Evolutionary conservation across 495 filamentous ascomycete species (phyloP), one percentile per base, ranked within the genome.

Genomic region (Trichoderma virens): DNA sequence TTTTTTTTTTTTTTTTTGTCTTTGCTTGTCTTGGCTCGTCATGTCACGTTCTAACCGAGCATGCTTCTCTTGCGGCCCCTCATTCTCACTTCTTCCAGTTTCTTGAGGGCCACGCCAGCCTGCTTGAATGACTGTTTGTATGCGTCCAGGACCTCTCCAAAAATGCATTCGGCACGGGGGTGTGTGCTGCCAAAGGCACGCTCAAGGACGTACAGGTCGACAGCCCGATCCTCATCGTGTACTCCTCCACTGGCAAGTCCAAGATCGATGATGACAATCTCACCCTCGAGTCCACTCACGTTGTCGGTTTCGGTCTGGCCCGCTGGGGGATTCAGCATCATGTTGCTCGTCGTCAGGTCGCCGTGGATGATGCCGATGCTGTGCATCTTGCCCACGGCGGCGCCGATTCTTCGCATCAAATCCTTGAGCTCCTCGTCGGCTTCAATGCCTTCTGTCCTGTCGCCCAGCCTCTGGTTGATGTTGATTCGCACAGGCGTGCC

Each of bases 31-130:
- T 45, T 23, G 16, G n/a, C 43, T 5, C 43, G 16, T 23, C 43
- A 8, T 47, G n/a, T 56, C 51, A 14, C 51, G 6, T 56, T 47
- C 25, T 56, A 95, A 61, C 94, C 94, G 68, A 98, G 67, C 94
- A 99, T 98, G 71, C 91, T 98, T 76, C 88, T 88, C 85, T 99
- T 99, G 72, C 94, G 81, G n/a, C 94, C 95, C 71, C 94, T 84
- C 88, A 96, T 85, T 76, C 94, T 85, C 60, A 99, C 94, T 70
- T 97, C 95, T 76, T 95, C 92, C 64, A 99, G 73, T 73, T 86
- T 91, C 73, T 82, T 88, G 61, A 85, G 65, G 13, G 83, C 82
- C 6, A 74, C 66, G 25, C 71, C 66, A 1, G 79, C 82, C 64
- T 82, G 79, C 71, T 83, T 83, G 65, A 80, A 84, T 2, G 76